These are phyloP conservation scores for Vigna mungo DNA, from an alignment of 306 rosid species.

Conservation along the genomic window DNA sequence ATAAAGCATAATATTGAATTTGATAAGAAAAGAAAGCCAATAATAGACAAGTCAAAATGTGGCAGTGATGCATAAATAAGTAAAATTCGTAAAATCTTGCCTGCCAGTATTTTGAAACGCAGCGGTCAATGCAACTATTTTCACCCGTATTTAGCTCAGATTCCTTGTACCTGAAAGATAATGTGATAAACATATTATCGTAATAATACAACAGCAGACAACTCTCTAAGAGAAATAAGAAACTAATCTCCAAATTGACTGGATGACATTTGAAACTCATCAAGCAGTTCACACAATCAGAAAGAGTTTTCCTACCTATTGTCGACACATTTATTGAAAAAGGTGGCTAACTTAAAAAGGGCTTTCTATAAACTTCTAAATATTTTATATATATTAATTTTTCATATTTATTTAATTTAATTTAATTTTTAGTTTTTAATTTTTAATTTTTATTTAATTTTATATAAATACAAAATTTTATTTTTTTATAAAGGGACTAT, in stretches of 20 bases:
- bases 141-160: slow-evolving; percentile 97
- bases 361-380: too few relatives aligned
- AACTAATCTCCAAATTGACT: slow-evolving; percentile 26
- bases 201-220: slow-evolving; percentile 11
- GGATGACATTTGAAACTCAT: slow-evolving; percentile 16
- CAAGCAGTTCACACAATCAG: slow-evolving; percentile 24
- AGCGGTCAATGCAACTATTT: slow-evolving; percentile 96
- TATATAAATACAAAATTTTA: too few relatives aligned
- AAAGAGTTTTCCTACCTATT: slow-evolving; percentile 67
- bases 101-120: slow-evolving; percentile 98
- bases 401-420: too few relatives aligned
- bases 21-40: background rate
- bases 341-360: too few relatives aligned
- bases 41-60: background rate
- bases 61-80: slow-evolving; percentile 18
- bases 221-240: slow-evolving; percentile 1
- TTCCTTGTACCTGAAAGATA: slow-evolving; percentile 86
- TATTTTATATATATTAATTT: too few relatives aligned
- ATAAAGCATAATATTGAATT: background rate
- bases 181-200: background rate
- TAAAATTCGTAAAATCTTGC: slow-evolving; percentile 54
- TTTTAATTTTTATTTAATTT: too few relatives aligned
- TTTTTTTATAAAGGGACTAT: too few relatives aligned
- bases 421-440: too few relatives aligned
- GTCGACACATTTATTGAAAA: slow-evolving; percentile 92